Evolutionary conservation across 306 rosid species (phyloP), one percentile per base, ranked within the genome.

Genomic region (Vicia sativa): DNA sequence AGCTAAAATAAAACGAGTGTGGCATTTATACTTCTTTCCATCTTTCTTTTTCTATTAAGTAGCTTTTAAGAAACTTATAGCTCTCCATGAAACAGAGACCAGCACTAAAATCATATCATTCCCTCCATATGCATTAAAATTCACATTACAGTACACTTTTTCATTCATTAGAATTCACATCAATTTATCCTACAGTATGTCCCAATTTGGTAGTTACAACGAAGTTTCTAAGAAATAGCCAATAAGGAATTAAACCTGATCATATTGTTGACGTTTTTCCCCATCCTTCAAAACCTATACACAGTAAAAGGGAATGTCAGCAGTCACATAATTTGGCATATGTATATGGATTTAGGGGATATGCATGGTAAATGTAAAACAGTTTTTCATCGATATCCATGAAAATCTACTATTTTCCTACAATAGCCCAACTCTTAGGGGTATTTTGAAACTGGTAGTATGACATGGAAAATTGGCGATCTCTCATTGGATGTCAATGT

Each of bases 251-350:
- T 21, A 71, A 50, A 93, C 99, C 99, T 90, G 84, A 77, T 93
- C 95, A 78, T 93, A 93, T 46, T 82, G 84, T 82, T 73, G 89
- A 25, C 97, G 96, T 78, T 78, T 88, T 38, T 93, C 99, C 44
- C 84, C 97, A 6, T 93, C 97, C 82, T 90, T 93, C 79, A 90
- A 81, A 72, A 93, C 81, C 99, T 93, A 75, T 54, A 55, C 29
- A 29, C 56, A 8, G 25, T 62, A 63, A 56, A 45, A 68, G 9
- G 42, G 31, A 38, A 56, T 15, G 31, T 16, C 31, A 56, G 14
- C 28, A 50, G 28, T 61, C 53, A 74, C 18, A 45, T 26, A 65
- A 52, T 21, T 53, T 12, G 61, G 50, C 18, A 53, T 19, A 53
- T 63, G 45, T 65, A 10, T 52, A 52, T 10, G 45, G 45, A 41